phyloP scores from a whole-genome alignment of 148 eudicot species.

The Dianthus caryophyllus region DNA sequence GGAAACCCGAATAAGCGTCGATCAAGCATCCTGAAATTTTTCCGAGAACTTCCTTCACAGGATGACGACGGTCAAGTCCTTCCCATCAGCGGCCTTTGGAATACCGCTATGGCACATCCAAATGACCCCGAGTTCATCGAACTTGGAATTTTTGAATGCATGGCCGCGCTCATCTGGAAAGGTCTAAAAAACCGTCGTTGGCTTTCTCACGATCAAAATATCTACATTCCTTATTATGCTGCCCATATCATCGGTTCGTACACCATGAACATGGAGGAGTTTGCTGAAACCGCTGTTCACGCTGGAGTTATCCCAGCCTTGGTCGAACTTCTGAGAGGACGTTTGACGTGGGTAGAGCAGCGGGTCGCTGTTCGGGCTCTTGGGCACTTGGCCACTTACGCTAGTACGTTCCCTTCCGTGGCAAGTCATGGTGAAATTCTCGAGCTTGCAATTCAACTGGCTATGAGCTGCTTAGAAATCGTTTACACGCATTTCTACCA shows the following conservation, averaged over 20 bases:
- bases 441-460: conserved; percentile 86
- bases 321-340: conserved; percentile 87
- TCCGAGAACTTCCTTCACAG: conserved; percentile 93
- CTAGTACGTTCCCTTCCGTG: conserved; percentile 71
- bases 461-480: conserved; percentile 90
- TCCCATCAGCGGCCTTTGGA: conserved; percentile 98
- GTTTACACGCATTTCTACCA: conserved; percentile 97
- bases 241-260: conserved; percentile 98
- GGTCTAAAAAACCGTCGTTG: conserved; percentile 90
- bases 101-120: conserved; percentile 99
- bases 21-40: conserved; percentile 76
- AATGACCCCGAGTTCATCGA: conserved; percentile 98
- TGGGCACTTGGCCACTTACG: conserved; percentile 89
- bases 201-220: conserved; percentile 95
- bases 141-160: conserved; percentile 91
- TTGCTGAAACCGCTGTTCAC: conserved; percentile 74
- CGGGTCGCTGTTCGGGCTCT: conserved; percentile 97
- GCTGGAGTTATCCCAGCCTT: conserved; percentile 86
- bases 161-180: conserved; percentile 92
- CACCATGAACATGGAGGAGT: conserved; percentile 97
- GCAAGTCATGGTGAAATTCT: conserved; percentile 88
- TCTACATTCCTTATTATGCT: conserved; percentile 93
- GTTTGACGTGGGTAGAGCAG: conserved; percentile 98
- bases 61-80: conserved; percentile 98
- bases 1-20: conserved; percentile 83